Evolutionary conservation across 306 rosid genomes (phyloP).

Genomic region (Luffa aegyptiaca): DNA sequence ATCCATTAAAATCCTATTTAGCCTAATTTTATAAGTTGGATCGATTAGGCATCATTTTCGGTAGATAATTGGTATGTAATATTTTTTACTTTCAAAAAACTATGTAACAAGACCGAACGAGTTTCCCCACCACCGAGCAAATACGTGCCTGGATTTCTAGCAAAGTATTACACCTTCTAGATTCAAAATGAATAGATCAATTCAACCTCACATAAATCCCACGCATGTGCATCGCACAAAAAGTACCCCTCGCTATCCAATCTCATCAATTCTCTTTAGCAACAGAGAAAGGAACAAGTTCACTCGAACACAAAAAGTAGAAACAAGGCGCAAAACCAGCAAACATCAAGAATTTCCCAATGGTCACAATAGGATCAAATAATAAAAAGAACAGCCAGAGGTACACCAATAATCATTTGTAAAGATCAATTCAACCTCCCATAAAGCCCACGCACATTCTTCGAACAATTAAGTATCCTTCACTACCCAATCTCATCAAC

Average conservation of each 20-base stretch:
- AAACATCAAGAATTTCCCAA: neutral
- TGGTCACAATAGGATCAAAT: neutral
- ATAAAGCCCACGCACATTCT: neutral
- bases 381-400: neutral
- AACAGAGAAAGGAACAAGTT: neutral
- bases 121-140: neutral
- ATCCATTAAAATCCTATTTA: neutral
- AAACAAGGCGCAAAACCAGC: neutral
- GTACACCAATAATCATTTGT: neutral
- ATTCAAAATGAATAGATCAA: neutral
- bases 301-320: neutral
- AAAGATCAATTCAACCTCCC: neutral
- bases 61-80: neutral
- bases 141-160: neutral
- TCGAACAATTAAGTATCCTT: neutral
- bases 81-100: neutral
- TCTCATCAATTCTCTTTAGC: neutral
- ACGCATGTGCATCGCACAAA: neutral
- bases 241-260: neutral
- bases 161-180: neutral
- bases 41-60: neutral
- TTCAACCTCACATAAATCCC: neutral
- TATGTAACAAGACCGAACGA: neutral
- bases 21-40: neutral
- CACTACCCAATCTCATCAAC: neutral